Base-by-base conservation (phyloP, 306 rosid species). In the Acacia crassicarpa region DNA sequence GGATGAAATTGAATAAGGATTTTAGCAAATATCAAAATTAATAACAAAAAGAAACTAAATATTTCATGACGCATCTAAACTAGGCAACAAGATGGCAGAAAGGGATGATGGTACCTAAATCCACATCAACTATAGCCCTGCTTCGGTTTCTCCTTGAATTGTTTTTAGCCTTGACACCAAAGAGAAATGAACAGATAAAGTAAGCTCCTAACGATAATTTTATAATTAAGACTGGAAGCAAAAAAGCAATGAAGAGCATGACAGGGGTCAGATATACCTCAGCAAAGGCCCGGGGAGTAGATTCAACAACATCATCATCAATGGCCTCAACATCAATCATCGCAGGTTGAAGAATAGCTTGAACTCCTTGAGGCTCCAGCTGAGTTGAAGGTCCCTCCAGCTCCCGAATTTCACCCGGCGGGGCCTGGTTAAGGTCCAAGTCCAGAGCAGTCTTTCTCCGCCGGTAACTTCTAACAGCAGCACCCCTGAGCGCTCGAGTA, bases 241-340 rank as follows among this genome's bases (percentile, higher is more conserved):
- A 3, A 68, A 68, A 67, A 78, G 82, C 65, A 71, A 56, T 69
- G 40, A 67, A 58, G 17, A 10, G 48, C 15, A 62, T 4, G 66
- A 25, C 65, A 32, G 15, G 75, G 5, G 22, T 48, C 73, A 76
- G 51, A 77, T 65, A 72, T 85, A 92, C 99, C 87, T 94, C 94
- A 16, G 93, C 93, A 89, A 95, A 90, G 66, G 98, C 99, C 80
- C 85, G 84, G 1, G 96, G 97, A 17, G 91, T 81, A 43, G 97
- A 92, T 88, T 88, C 95, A 76, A 91, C 49, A 76, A 92, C 92
- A 91, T 95, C 99, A 54, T 93, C 99, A 75, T 95, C 99, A 77
- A 90, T 83, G 85, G 92, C 96, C 78, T 93, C 99, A 71, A 95
- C 91, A 83, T 95, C 97, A 82, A 95, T 92, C 80, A 32, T 74